A percentile compares a stretch with the other conserved stretches of the same genome.
phyloP scores from a whole-genome alignment of 2,329 filamentous ascomycete species.

The Rhynchosporium agropyri region DNA sequence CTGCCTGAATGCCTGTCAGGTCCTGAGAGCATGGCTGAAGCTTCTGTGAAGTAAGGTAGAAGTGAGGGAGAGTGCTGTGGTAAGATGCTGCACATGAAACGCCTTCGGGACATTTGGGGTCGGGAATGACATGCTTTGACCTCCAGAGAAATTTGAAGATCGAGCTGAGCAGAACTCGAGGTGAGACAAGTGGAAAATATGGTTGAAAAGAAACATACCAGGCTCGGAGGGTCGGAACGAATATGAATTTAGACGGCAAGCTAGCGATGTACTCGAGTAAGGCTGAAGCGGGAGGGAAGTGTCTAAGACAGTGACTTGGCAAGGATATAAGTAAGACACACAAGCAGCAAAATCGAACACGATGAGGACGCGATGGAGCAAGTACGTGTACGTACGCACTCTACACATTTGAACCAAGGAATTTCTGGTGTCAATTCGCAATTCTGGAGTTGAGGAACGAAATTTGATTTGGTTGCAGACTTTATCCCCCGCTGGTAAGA shows the following conservation, averaged over 20 bases:
- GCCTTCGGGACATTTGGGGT: conserved; percentile 23
- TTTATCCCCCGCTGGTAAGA: conserved; percentile 1
- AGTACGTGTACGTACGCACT: not conserved
- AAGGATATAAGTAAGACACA: not conserved
- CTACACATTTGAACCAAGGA: not conserved
- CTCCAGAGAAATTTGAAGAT: not conserved
- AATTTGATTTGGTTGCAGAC: not conserved
- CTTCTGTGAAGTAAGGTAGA: not conserved
- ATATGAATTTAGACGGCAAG: not conserved
- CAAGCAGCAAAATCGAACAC: not conserved
- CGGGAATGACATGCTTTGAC: conserved; percentile 24
- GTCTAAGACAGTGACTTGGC: not conserved
- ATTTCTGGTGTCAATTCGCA: not conserved
- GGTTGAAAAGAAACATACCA: not conserved
- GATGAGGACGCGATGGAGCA: not conserved
- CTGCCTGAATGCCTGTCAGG: not conserved
- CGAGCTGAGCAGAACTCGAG: not conserved
- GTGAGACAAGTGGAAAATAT: not conserved
- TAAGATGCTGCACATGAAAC: conserved; percentile 22
- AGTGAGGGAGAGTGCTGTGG: not conserved
- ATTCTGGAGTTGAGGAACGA: not conserved
- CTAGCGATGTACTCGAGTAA: not conserved
- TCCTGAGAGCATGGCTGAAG: conserved; percentile 1
- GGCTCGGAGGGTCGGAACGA: not conserved
- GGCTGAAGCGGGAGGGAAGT: not conserved